Conservation (phyloP, 148 eudicot species). For the Salicornia ramosissima region DNA sequence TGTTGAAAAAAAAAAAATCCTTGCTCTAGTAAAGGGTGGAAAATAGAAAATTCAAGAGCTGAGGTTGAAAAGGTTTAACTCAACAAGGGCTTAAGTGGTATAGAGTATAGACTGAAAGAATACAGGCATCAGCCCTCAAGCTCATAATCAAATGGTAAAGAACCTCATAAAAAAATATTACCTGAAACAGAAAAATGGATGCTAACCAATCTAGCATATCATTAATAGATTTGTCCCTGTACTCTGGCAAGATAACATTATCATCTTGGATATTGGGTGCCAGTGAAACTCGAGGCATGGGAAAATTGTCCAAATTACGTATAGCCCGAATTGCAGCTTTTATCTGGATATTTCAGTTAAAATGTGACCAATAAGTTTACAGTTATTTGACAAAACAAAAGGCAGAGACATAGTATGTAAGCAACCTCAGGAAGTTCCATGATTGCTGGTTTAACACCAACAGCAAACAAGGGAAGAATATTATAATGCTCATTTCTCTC, state of each 20-base stretch:
- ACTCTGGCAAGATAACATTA: slow-evolving; percentile 44
- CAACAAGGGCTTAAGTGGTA: background rate
- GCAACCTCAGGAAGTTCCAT: slow-evolving; percentile 97
- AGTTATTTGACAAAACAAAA: slow-evolving; percentile 8
- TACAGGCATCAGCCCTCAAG: background rate
- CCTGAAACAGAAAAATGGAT: slow-evolving; percentile 88
- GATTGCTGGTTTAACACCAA: slow-evolving; percentile 79
- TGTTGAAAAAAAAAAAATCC: background rate
- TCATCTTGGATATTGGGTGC: slow-evolving; percentile 28
- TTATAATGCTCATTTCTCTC: slow-evolving; percentile 75
- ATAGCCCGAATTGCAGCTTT: slow-evolving; percentile 79
- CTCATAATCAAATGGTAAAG: background rate
- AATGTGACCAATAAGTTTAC: background rate
- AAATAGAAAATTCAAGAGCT: background rate
- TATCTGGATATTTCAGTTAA: slow-evolving; percentile 42
- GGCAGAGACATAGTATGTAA: slow-evolving; percentile 3
- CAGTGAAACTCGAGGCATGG: slow-evolving; percentile 40
- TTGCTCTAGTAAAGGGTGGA: background rate
- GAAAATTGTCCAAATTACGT: slow-evolving; percentile 63
- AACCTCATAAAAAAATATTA: slow-evolving; percentile 20
- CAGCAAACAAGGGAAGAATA: slow-evolving; percentile 81
- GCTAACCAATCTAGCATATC: slow-evolving; percentile 95
- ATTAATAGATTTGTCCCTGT: slow-evolving; percentile 49
- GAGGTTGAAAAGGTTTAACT: background rate
- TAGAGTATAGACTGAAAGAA: background rate